These are phyloP conservation scores for Nidularia sp. DNA, from an alignment of 768 basidiomycete genomes.

Conservation along the genomic window DNA sequence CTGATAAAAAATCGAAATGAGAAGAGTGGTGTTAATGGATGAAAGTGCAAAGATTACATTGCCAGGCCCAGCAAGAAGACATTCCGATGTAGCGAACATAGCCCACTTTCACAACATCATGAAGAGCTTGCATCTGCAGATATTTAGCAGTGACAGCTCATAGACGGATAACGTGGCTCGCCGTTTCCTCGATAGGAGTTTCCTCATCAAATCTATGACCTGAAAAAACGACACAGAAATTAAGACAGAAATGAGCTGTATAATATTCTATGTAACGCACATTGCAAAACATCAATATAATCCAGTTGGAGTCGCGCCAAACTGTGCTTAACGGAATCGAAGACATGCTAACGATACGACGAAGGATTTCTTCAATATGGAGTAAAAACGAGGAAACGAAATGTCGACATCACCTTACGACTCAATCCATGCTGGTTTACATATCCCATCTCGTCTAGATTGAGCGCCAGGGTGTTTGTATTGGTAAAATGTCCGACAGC, in stretches of 20 bases:
- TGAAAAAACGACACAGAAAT: slow-evolving; percentile 6
- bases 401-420: slow-evolving; percentile 17
- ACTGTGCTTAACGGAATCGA: slow-evolving; percentile 58
- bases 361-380: background rate
- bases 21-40: background rate
- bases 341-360: slow-evolving; percentile 52
- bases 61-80: slow-evolving; percentile 51
- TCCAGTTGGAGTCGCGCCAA: slow-evolving; percentile 68
- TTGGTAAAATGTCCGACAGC: slow-evolving; percentile 21
- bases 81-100: slow-evolving; percentile 59
- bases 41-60: slow-evolving; percentile 28
- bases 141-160: background rate
- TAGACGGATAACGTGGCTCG: slow-evolving; percentile 8
- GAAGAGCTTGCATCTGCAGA: slow-evolving; percentile 57
- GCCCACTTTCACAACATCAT: slow-evolving; percentile 61
- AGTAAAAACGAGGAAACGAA: background rate
- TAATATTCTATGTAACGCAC: slow-evolving; percentile 20
- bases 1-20: slow-evolving; percentile 15
- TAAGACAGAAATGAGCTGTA: slow-evolving; percentile 6
- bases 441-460: slow-evolving; percentile 38
- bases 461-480: background rate
- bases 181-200: slow-evolving; percentile 57
- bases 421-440: slow-evolving; percentile 48
- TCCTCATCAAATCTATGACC: slow-evolving; percentile 53
- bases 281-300: slow-evolving; percentile 74